Base-by-base conservation (phyloP, 2,329 filamentous ascomycete species). In the Harringtonia lauricola region DNA sequence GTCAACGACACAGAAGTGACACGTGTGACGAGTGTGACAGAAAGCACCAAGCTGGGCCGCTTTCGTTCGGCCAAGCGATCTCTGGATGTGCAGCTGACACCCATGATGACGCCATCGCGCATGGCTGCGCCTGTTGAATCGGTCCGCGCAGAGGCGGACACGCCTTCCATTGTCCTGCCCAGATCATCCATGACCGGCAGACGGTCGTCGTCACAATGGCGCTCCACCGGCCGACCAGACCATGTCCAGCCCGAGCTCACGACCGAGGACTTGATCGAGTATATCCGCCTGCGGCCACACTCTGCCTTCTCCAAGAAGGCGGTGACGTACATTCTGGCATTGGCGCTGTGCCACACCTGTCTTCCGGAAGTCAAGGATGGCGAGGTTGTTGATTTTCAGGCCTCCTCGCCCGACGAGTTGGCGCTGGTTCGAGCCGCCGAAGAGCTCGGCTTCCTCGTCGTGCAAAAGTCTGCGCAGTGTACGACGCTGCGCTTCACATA, bases 291-390 rank as follows among this genome's bases (percentile, higher is more conserved):
- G 37, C 80, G 83, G 45, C 88, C 89, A 0, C 72, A 84, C 47
- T 86, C 87, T 0, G 58, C 78, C 2, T 94, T 95, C 55, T 79
- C 89, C 1, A 76, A 76, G 47, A 88, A 86, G 55, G 85, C 82
- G 1, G 82, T 81, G 47, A 79, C 94, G 57, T 92, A 94, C 52
- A 74, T 96, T 4, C 68, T 96, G 4, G 83, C 82, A 0, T 74
- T 95, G 54, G 86, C 89, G 1, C 67, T 96, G 1, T 95, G 90
- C 52, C 89, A 96, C 58, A 94, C 88, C 1, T 95, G 88, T 57
- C 67, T 95, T 21, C 89, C 90, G 0, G 89, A 96, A 58, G 68
- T 80, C 36, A 76, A 78, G 22, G 71, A 83, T 53, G 87, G 83
- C 4, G 67, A 77, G 31, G 44, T 51, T 1, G 45, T 54, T n/a